Conservation (phyloP, 805 yeast species). For the Lachancea meyersii region DNA sequence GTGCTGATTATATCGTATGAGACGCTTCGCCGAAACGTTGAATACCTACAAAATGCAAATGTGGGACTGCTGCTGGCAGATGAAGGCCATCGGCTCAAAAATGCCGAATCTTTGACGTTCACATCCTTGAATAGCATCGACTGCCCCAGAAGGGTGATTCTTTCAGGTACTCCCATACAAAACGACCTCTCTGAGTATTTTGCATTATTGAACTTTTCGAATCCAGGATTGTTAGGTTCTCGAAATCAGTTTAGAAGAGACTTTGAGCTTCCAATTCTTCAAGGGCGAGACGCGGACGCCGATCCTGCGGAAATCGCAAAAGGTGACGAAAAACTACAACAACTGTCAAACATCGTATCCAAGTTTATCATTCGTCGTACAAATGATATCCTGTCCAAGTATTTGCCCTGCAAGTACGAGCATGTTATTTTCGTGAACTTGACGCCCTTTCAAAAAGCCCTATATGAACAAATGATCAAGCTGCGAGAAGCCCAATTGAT, state of each 20-base stretch:
- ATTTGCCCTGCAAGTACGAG: slow-evolving; percentile 91
- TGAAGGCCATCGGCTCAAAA: slow-evolving; percentile 77
- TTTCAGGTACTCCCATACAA: slow-evolving; percentile 96
- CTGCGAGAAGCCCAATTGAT: slow-evolving; percentile 71
- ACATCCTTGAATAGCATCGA: slow-evolving; percentile 77
- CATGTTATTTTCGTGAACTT: slow-evolving; percentile 91
- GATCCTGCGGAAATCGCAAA: slow-evolving; percentile 64
- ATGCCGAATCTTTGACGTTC: slow-evolving; percentile 89
- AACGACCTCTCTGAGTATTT: slow-evolving; percentile 92
- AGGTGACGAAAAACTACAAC: slow-evolving; percentile 65
- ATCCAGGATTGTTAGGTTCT: slow-evolving; percentile 87
- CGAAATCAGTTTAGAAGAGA: slow-evolving; percentile 77
- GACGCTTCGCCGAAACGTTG: slow-evolving; percentile 81
- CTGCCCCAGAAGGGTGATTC: slow-evolving; percentile 81
- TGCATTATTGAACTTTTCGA: slow-evolving; percentile 83
- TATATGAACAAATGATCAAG: slow-evolving; percentile 69
- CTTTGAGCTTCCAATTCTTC: slow-evolving; percentile 71
- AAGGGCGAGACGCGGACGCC: slow-evolving; percentile 87
- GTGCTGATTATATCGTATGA: slow-evolving; percentile 92
- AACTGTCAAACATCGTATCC: slow-evolving; percentile 70
- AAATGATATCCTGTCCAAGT: slow-evolving; percentile 88
- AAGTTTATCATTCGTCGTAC: slow-evolving; percentile 91
- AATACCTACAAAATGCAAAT: slow-evolving; percentile 63
- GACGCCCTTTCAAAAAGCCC: slow-evolving; percentile 63
- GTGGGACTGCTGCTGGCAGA: slow-evolving; percentile 84